Conservation (phyloP, 345 rosid genomes). For the Citrus sinensis region DNA sequence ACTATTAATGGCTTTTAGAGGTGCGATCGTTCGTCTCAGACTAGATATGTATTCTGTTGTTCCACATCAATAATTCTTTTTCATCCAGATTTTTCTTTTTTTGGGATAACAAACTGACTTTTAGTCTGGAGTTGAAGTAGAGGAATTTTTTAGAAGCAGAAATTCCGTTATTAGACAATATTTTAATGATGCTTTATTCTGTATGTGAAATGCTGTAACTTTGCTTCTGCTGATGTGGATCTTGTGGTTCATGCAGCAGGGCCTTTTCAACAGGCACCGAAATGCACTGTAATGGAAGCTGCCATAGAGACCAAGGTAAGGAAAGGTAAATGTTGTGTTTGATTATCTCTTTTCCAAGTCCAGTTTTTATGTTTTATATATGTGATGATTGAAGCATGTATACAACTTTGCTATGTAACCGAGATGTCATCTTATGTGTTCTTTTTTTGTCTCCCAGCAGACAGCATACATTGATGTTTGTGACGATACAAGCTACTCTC, state of each 20-base stretch:
- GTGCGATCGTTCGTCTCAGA: neutral
- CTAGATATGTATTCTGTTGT: neutral
- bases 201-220: neutral
- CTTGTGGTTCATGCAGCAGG: constrained; percentile 94
- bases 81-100: neutral
- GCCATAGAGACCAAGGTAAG: constrained; percentile 97
- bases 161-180: no score
- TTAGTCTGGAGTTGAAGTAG: neutral
- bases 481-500: no score
- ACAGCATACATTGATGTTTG: no score
- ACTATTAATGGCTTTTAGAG: neutral
- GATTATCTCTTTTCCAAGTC: neutral
- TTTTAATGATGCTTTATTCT: neutral
- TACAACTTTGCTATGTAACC: no score
- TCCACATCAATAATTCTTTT: neutral
- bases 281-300: constrained; percentile 75
- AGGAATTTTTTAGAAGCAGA: neutral
- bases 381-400: no score
- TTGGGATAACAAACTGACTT: no score
- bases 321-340: constrained; percentile 39
- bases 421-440: no score
- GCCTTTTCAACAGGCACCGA: constrained; percentile 72
- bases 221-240: constrained; percentile 55
- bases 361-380: neutral
- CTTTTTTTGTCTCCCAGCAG: accelerated